Conservation (phyloP, 176 grass and related monocot species). For the Carex littledalei region DNA sequence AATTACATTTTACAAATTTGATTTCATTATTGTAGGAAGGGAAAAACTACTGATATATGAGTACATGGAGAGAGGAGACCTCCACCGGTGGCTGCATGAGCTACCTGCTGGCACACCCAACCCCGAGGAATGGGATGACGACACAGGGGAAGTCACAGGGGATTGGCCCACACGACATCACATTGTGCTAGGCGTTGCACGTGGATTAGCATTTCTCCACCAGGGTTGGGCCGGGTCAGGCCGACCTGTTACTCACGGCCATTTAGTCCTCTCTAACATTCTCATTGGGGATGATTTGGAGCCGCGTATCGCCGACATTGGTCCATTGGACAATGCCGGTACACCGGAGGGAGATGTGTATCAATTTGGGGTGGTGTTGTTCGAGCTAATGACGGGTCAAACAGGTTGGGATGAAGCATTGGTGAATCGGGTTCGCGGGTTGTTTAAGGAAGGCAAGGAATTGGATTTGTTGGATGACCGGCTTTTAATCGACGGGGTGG, state of each 20-base stretch:
- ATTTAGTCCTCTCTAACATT: slow-evolving; percentile 60
- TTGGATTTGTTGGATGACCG: slow-evolving; percentile 50
- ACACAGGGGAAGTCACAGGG: slow-evolving; percentile 33
- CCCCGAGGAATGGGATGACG: slow-evolving; percentile 33
- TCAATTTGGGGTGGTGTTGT: slow-evolving; percentile 58
- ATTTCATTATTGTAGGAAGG: slow-evolving; percentile 28
- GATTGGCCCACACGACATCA: slow-evolving; percentile 64
- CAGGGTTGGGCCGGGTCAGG: slow-evolving; percentile 68
- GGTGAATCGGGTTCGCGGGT: slow-evolving; percentile 43
- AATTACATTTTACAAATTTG: neutral
- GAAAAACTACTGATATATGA: slow-evolving; percentile 64
- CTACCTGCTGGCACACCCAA: slow-evolving; percentile 49
- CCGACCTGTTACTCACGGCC: slow-evolving; percentile 48
- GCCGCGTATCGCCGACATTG: slow-evolving; percentile 61
- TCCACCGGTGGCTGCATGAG: slow-evolving; percentile 86
- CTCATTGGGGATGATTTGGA: slow-evolving; percentile 77
- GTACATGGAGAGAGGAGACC: slow-evolving; percentile 83
- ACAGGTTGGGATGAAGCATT: slow-evolving; percentile 47
- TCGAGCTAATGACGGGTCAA: slow-evolving; percentile 73
- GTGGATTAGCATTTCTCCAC: slow-evolving; percentile 83
- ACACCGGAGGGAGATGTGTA: slow-evolving; percentile 57
- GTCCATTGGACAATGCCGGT: neutral
- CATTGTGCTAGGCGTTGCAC: slow-evolving; percentile 64
- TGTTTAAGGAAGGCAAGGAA: slow-evolving; percentile 42
- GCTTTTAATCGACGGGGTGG: slow-evolving; percentile 31